A percentile compares a stretch with the other conserved stretches of the same genome.
These are phyloP conservation scores for Fusarium tricinctum DNA, from an alignment of 2,329 filamentous ascomycete species.

Conservation along the genomic window DNA sequence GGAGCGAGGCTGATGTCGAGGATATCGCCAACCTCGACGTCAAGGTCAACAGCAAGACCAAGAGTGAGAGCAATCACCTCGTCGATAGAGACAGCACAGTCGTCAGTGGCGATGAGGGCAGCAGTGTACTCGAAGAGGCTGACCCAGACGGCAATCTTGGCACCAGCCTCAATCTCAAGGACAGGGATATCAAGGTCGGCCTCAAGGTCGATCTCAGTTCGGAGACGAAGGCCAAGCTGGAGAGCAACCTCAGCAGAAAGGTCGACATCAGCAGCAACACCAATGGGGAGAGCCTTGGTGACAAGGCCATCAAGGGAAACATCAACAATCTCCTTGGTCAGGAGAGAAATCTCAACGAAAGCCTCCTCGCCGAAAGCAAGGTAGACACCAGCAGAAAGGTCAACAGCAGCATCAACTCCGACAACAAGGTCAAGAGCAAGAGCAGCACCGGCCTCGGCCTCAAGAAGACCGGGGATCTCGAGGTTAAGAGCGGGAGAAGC, in stretches of 20 bases:
- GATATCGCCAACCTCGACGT: slow-evolving; percentile 50
- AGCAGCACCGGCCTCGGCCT: slow-evolving; percentile 59
- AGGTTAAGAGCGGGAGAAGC: slow-evolving; percentile 55
- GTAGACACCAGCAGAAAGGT: slow-evolving; percentile 62
- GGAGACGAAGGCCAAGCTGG: slow-evolving; percentile 65
- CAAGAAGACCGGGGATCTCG: slow-evolving; percentile 58
- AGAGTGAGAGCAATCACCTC: slow-evolving; percentile 45
- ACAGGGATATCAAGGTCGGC: slow-evolving; percentile 50
- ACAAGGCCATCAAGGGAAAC: slow-evolving; percentile 58
- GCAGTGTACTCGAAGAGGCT: slow-evolving; percentile 68
- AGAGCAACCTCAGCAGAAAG: slow-evolving; percentile 62
- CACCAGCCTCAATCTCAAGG: slow-evolving; percentile 56
- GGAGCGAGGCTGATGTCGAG: slow-evolving; percentile 58
- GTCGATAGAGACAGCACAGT: slow-evolving; percentile 53
- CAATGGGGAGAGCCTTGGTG: slow-evolving; percentile 47
- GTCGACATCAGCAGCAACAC: slow-evolving; percentile 46
- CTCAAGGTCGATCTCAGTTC: slow-evolving; percentile 60
- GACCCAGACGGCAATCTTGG: slow-evolving; percentile 62
- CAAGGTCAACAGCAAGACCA: slow-evolving; percentile 44
- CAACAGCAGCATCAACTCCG: slow-evolving; percentile 62
- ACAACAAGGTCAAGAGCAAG: slow-evolving; percentile 68
- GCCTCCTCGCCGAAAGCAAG: slow-evolving; percentile 64
- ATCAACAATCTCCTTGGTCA: slow-evolving; percentile 57
- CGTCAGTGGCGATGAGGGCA: slow-evolving; percentile 54
- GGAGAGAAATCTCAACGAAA: slow-evolving; percentile 57